A percentile compares a stretch with the other conserved stretches of the same genome.
phyloP scores from a whole-genome alignment of 2,329 filamentous ascomycete species.

The Trichophyton mentagrophytes region DNA sequence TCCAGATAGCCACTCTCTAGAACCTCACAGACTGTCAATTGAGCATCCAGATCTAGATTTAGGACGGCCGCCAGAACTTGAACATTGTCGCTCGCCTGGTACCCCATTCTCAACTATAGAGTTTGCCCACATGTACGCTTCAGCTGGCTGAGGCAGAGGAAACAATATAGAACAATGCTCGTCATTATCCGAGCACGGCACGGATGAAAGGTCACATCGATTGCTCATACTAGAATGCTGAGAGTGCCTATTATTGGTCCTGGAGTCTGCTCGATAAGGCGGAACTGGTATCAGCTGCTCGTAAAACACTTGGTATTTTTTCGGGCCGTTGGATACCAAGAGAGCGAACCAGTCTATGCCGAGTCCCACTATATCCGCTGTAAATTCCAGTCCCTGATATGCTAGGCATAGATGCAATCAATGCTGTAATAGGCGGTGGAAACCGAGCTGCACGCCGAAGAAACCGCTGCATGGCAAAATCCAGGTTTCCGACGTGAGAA shows the following conservation, averaged over 20 bases:
- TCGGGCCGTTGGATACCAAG: conserved; percentile 7
- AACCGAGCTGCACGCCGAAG: too few relatives aligned
- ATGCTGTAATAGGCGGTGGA: too few relatives aligned
- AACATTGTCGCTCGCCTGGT: too few relatives aligned
- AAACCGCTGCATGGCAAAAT: too few relatives aligned
- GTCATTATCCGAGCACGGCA: conserved; percentile 13
- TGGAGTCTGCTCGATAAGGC: conserved; percentile 10
- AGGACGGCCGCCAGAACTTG: too few relatives aligned
- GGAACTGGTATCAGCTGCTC: conserved; percentile 6
- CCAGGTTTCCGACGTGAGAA: too few relatives aligned
- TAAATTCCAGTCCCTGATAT: conserved; percentile 3
- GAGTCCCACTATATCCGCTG: conserved; percentile 6
- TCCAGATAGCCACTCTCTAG: conserved; percentile 14
- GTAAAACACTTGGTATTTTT: conserved; percentile 10
- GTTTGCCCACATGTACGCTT: conserved; percentile 16
- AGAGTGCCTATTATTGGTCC: neutral
- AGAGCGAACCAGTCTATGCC: conserved; percentile 10
- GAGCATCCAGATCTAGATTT: conserved; percentile 8
- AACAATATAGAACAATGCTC: conserved; percentile 9
- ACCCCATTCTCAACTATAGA: conserved; percentile 14
- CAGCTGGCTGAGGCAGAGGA: conserved; percentile 12
- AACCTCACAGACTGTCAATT: conserved; percentile 12
- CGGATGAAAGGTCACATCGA: conserved; percentile 11
- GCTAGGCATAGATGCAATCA: neutral
- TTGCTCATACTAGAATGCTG: conserved; percentile 12